Base-by-base conservation (phyloP, 2,329 filamentous ascomycete genomes). In the Thielaviopsis populi region DNA sequence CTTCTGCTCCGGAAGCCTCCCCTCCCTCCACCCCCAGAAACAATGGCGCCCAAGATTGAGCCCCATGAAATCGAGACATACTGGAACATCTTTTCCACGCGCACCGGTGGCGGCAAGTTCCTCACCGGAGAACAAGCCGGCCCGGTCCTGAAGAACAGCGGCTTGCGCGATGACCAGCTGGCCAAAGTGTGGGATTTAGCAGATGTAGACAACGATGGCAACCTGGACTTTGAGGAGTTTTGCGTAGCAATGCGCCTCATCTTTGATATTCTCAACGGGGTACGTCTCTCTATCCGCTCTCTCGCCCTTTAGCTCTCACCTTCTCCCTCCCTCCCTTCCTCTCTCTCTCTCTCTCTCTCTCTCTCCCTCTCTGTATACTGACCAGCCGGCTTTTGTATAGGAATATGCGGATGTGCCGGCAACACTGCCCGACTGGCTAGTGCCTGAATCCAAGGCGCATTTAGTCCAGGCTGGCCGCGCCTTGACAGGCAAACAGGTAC, bases 211-310 rank as follows among this genome's bases (percentile, higher is more conserved):
- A 91, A 91, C 70, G 94, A 99, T 77, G 94, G 94, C 68, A 95
- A 95, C 75, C 80, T 99, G 63, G 94, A 99, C 76, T 99, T 99
- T 78, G 94, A 99, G 77, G 94, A 99, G 79, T 99, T 99, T 74
- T 99, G 94, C 75, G 94, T 99, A 65, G 94, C 91, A 46, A 99
- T 99, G 94, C 84, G 94, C 71, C 79, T 99, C 71, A 96, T 97
- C 70, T 99, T 97, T 74, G 94, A 99, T 74, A 78, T 97, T 68
- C 85, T 99, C 70, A 99, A 99, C 72, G 94, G 94, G 70, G 89
- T 95, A 80, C 67, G 82, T 76, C n/a, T 30, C 27, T 11, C 19
- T 48, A 11, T 17, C 30, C 27, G 30, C 50, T 37, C 15, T 30
- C 42, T 46, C n/a, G n/a, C n/a, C 30, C 8, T 41, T 22, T 19